Evolutionary conservation across 352 stramenopile species (phyloP), one percentile per base, ranked within the genome.

Genomic region (Globisporangium recalcitrans): DNA sequence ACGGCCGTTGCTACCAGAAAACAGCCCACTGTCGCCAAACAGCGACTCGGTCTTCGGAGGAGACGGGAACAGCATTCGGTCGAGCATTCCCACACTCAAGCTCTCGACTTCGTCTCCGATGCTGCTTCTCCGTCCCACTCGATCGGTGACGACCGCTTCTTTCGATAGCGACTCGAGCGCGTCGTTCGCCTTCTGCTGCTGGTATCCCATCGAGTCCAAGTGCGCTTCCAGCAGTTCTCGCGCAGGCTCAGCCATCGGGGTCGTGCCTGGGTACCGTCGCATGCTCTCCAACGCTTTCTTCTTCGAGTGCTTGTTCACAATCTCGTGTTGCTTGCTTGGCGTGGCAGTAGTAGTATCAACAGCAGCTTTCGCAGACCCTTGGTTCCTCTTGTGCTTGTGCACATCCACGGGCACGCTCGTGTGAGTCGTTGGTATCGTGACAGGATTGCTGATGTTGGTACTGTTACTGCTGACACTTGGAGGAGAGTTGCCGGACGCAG

Each of bases 141-240:
- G 31, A 22, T 48, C 11, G 11, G 52, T 7, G 8, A 27, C 13
- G 11, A 72, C 31, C 16, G 67, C 60, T 27, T 78, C 73, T 27
- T 79, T 72, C 8, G 52, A 47, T 2, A 87, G 63, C 27, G 73
- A 72, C n/a, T 77, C 66, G 7, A 87, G 57, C 14, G 69, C 76
- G 46, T 71, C 65, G 1, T 68, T 62, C 0, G 77, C 73, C 14
- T 49, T 57, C 9, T 71, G 52, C n/a, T 61, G 59, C 24, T 84
- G 64, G 31, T 85, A 89, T 0, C 75, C 75, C 60, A 86, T 83
- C 2, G 64, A 82, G 40, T 84, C 76, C 13, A 89, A 47, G 14
- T 64, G 78, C 31, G 66, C 62, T 49, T 82, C 64, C 6, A 85
- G 70, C 65, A 86, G 68, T 44, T 81, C 64, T 4, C 75, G 62